Percentiles rank a stretch among this genome's conserved stretches.
phyloP scores from a whole-genome alignment of 2,329 filamentous ascomycete genomes.

The Myotisia sp. region DNA sequence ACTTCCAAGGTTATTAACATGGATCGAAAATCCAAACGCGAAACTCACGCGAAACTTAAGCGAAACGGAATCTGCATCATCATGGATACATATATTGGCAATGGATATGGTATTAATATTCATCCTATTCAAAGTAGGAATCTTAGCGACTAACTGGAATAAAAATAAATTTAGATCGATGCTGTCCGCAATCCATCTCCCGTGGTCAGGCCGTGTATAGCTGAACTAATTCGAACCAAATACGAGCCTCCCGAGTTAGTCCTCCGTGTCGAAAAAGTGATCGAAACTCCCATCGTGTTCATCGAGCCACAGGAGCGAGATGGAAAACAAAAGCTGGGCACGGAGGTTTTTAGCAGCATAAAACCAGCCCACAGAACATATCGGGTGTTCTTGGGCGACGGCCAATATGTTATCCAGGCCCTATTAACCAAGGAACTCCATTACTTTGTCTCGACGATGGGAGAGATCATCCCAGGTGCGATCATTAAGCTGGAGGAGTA shows the following conservation, averaged over 20 bases:
- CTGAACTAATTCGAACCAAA: conserved; percentile 19
- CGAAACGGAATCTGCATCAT: too few species aligned
- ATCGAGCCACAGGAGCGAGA: neutral
- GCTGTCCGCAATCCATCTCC: too few species aligned
- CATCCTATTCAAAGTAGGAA: too few species aligned
- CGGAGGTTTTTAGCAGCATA: neutral
- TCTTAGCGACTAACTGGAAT: too few species aligned
- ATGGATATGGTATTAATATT: too few species aligned
- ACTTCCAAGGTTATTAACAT: too few species aligned
- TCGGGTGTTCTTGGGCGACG: conserved; percentile 16
- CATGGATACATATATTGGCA: too few species aligned
- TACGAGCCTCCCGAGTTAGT: conserved; percentile 15
- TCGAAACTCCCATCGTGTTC: conserved; percentile 9
- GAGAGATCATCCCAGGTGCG: conserved; percentile 12
- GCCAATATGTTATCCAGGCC: conserved; percentile 19
- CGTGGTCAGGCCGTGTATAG: conserved; percentile 15
- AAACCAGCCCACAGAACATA: conserved; percentile 7
- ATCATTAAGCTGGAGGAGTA: conserved; percentile 15
- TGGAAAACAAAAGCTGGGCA: neutral
- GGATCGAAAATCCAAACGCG: too few species aligned
- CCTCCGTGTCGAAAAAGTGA: conserved; percentile 18
- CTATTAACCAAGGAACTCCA: conserved; percentile 13
- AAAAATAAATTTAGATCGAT: too few species aligned
- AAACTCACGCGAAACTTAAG: too few species aligned
- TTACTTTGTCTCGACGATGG: conserved; percentile 10